Evolutionary conservation across 2,329 filamentous ascomycete species (phyloP).

Genomic region (Hypoxylon sp.): DNA sequence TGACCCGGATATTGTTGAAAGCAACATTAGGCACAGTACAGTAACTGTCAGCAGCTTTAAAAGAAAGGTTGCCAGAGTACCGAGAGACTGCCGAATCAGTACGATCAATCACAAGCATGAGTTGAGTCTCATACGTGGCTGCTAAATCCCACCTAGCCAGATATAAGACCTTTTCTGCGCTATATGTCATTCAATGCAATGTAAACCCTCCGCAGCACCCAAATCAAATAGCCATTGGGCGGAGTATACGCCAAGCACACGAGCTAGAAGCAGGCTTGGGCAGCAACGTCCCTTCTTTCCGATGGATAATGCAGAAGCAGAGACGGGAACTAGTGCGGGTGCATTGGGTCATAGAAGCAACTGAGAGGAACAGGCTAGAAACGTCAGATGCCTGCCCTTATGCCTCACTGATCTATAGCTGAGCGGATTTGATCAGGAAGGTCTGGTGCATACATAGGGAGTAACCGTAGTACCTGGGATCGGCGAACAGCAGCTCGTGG

Average conservation of each 20-base stretch:
- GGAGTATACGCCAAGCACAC: constrained; percentile 40
- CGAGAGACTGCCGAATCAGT: constrained; percentile 42
- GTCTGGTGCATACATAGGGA: constrained; percentile 46
- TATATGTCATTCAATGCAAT: constrained; percentile 48
- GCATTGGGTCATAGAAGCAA: constrained; percentile 40
- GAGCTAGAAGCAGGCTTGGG: constrained; percentile 45
- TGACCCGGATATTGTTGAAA: constrained; percentile 37
- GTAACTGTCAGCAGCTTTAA: constrained; percentile 40
- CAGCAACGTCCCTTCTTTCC: constrained; percentile 43
- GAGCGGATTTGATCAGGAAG: constrained; percentile 44
- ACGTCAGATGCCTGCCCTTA: constrained; percentile 42
- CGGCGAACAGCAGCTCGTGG: constrained; percentile 53
- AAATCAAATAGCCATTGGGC: constrained; percentile 43
- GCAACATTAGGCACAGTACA: constrained; percentile 40
- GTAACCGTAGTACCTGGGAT: constrained; percentile 50
- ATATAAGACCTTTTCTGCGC: constrained; percentile 48
- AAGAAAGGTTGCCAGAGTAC: constrained; percentile 43
- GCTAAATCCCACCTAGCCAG: constrained; percentile 52
- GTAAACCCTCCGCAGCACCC: constrained; percentile 44
- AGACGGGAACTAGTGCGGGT: constrained; percentile 45
- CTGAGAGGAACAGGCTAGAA: constrained; percentile 38
- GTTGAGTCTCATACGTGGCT: constrained; percentile 48
- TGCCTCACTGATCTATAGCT: constrained; percentile 45
- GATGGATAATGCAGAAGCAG: constrained; percentile 41
- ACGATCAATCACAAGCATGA: constrained; percentile 43